These are phyloP conservation scores for Udeniomyces megalosporus DNA, from an alignment of 768 basidiomycete species.

Conservation along the genomic window DNA sequence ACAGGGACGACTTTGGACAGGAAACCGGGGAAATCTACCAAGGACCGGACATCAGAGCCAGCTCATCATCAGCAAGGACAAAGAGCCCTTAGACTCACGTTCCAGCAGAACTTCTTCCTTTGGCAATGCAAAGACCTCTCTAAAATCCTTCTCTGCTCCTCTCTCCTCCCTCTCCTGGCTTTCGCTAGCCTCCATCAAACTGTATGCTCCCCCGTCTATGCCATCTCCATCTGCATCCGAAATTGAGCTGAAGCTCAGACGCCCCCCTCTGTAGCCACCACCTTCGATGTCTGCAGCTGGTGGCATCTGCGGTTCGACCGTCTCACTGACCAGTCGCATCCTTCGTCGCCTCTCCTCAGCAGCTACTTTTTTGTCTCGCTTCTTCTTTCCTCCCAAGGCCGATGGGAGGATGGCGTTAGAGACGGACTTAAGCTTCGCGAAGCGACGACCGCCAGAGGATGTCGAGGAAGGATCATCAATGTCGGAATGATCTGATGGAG, in stretches of 20 bases:
- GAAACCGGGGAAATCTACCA: constrained; percentile 72
- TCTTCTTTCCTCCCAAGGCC: too few relatives aligned
- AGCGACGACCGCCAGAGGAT: too few relatives aligned
- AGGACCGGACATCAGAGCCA: not conserved
- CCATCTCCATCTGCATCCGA: not conserved
- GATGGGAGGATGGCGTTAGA: too few relatives aligned
- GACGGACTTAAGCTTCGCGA: too few relatives aligned
- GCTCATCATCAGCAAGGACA: not conserved
- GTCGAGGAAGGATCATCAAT: too few relatives aligned
- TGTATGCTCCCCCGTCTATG: constrained; percentile 37
- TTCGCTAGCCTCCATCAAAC: constrained; percentile 62
- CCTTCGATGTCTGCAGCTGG: too few relatives aligned
- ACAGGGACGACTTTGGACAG: constrained; percentile 79
- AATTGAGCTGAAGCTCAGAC: too few relatives aligned
- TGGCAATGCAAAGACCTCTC: constrained; percentile 64
- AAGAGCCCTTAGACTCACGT: constrained; percentile 41
- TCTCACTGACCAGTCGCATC: not conserved
- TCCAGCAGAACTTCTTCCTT: constrained; percentile 75
- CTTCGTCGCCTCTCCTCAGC: too few relatives aligned
- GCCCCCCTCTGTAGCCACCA: not conserved
- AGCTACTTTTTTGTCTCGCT: too few relatives aligned
- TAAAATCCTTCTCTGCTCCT: constrained; percentile 58
- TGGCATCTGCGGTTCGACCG: not conserved
- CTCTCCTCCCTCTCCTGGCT: constrained; percentile 26
- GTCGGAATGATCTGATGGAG: too few relatives aligned